These are phyloP conservation scores for Boletus mariae DNA, from an alignment of 1,284 basidiomycete species.

Conservation along the genomic window DNA sequence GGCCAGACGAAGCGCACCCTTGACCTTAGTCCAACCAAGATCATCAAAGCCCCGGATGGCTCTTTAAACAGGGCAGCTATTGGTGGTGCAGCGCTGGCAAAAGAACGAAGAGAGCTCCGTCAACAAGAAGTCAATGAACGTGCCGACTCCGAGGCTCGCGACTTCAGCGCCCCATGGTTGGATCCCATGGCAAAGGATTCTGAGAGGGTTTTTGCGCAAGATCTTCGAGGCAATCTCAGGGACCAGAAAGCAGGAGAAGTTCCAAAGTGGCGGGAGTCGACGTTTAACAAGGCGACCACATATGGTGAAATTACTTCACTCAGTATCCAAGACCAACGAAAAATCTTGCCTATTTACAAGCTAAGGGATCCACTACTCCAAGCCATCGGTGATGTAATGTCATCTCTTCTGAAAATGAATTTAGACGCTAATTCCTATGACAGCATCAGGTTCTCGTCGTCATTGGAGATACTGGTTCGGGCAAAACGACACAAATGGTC, in stretches of 20 bases:
- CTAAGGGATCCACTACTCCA: constrained; percentile 89
- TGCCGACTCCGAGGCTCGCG: constrained; percentile 90
- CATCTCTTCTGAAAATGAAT: constrained; percentile 1
- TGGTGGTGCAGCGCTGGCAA: constrained; percentile 88
- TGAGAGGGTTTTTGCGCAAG: constrained; percentile 92
- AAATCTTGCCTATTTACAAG: constrained; percentile 92
- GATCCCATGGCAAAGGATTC: constrained; percentile 93
- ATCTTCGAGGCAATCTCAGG: constrained; percentile 79
- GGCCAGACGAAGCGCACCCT: constrained; percentile 95
- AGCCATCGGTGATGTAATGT: constrained; percentile 82
- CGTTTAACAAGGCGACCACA: constrained; percentile 96
- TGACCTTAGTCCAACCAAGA: constrained; percentile 95
- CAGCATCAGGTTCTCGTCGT: constrained; percentile 95
- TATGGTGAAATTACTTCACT: constrained; percentile 90
- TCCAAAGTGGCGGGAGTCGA: constrained; percentile 89
- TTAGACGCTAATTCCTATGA: constrained; percentile 23
- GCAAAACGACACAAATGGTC: constrained; percentile 93
- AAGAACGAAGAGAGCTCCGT: constrained; percentile 90
- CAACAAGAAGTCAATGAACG: constrained; percentile 94
- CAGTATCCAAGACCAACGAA: constrained; percentile 92
- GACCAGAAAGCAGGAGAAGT: constrained; percentile 81
- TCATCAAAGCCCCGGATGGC: constrained; percentile 92
- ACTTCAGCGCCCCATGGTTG: constrained; percentile 94
- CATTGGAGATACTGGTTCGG: constrained; percentile 92
- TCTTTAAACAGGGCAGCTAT: constrained; percentile 95